Conservation (phyloP, 116 monocot genomes). For the Posidonia oceanica region DNA sequence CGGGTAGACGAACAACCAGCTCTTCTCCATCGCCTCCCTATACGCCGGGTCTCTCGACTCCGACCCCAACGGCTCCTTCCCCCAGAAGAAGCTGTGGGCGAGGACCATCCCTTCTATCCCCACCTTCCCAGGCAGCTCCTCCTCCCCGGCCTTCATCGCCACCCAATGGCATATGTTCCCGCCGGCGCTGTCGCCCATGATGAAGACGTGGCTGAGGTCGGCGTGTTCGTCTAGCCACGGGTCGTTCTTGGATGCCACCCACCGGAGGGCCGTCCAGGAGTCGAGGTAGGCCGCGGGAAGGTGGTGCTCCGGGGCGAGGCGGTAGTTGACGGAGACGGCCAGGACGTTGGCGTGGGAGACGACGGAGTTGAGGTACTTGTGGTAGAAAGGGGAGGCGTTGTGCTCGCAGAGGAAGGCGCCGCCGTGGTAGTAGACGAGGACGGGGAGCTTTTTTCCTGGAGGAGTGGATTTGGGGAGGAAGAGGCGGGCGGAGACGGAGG, state of each 20-base stretch:
- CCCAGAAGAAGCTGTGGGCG: constrained; percentile 39
- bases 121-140: constrained; percentile 1
- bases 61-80: constrained; percentile 8
- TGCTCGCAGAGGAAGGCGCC: constrained; percentile 36
- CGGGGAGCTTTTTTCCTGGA: constrained; percentile 21
- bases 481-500: constrained; percentile 35
- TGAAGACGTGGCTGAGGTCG: constrained; percentile 28
- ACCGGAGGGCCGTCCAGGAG: constrained; percentile 25
- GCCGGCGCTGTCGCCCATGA: constrained; percentile 65
- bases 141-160: constrained; percentile 12
- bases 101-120: constrained; percentile 26
- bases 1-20: constrained; percentile 32
- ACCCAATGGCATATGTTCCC: constrained; percentile 53
- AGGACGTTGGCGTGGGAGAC: constrained; percentile 16
- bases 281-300: constrained; percentile 66
- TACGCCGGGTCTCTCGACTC: constrained; percentile 6
- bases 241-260: constrained; percentile 25
- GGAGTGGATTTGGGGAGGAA: constrained; percentile 22
- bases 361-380: constrained; percentile 27
- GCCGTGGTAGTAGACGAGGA: constrained; percentile 48
- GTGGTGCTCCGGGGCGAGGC: constrained; percentile 70
- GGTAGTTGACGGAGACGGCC: constrained; percentile 55
- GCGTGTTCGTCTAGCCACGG: constrained; percentile 38
- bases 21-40: constrained; percentile 6
- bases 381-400: constrained; percentile 21